These are phyloP conservation scores for Coemansia sp. DNA, from an alignment of 192 early-diverging fungal species.

Conservation along the genomic window DNA sequence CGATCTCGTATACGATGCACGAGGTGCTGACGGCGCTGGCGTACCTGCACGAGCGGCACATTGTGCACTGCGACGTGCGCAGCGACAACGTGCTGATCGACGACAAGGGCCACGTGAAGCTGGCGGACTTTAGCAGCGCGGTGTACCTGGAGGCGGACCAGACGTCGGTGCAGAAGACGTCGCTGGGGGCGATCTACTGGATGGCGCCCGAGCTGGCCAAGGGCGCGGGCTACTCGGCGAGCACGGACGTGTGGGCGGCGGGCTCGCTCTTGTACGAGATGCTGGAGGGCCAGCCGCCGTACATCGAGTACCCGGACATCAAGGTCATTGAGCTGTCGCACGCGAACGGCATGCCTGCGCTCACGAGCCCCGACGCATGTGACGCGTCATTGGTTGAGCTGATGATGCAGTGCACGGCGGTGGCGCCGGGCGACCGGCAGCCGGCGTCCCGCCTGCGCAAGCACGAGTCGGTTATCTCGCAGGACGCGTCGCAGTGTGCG, in stretches of 20 bases:
- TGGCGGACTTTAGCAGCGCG: conserved; percentile 57
- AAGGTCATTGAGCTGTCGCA: conserved; percentile 53
- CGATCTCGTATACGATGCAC: conserved; percentile 46
- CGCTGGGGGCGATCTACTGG: conserved; percentile 55
- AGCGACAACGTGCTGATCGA: conserved; percentile 56
- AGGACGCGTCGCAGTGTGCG: conserved; percentile 31
- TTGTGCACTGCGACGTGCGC: conserved; percentile 54
- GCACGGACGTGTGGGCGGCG: conserved; percentile 51
- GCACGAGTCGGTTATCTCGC: conserved; percentile 32
- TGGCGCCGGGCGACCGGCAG: conserved; percentile 23
- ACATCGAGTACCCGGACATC: conserved; percentile 53
- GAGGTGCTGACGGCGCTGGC: conserved; percentile 52
- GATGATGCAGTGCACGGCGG: conserved; percentile 34
- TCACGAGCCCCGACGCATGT: conserved; percentile 18
- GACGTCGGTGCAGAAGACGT: conserved; percentile 31
- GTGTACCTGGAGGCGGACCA: conserved; percentile 44
- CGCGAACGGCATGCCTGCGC: conserved; percentile 43
- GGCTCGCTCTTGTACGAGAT: conserved; percentile 52
- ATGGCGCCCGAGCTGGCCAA: conserved; percentile 54
- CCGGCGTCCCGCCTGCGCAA: conserved; percentile 44
- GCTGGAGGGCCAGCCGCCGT: conserved; percentile 54
- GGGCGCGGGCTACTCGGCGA: conserved; percentile 44
- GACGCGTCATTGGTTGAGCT: conserved; percentile 31
- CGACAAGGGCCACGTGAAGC: conserved; percentile 64
- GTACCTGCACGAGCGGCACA: conserved; percentile 49